phyloP scores from a whole-genome alignment of 2,329 filamentous ascomycete species.

The Cryphonectria nitschkei region DNA sequence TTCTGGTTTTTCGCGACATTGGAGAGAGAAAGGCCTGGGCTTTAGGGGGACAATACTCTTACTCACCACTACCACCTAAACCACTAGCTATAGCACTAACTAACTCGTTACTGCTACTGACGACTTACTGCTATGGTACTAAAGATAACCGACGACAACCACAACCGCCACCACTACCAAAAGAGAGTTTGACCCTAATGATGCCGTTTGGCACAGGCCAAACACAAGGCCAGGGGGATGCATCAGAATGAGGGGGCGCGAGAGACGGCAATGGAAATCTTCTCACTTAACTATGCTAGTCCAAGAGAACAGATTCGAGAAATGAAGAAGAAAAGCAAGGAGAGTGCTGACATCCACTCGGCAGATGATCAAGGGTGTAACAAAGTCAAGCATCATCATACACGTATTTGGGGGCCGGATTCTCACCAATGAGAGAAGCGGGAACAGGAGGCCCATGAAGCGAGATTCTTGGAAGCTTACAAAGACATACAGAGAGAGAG shows the following conservation, averaged over 20 bases:
- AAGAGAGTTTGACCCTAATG: background rate
- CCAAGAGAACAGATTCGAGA: too few relatives aligned
- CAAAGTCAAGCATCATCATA: background rate
- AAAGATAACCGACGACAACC: background rate
- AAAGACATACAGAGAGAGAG: background rate
- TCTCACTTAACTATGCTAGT: too few relatives aligned
- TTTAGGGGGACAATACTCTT: background rate
- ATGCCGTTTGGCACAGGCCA: background rate
- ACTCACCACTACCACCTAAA: background rate
- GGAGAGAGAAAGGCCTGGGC: background rate
- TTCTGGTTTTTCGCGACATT: too few relatives aligned
- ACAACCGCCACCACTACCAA: too few relatives aligned
- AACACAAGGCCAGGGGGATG: constrained; percentile 10
- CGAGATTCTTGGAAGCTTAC: background rate
- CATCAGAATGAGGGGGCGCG: constrained; percentile 9
- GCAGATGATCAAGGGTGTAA: constrained; percentile 18
- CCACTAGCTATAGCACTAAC: background rate
- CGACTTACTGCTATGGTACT: background rate
- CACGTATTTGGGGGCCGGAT: constrained; percentile 23
- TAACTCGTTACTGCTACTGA: background rate
- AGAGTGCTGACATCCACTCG: constrained; percentile 25
- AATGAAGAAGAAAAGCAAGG: background rate
- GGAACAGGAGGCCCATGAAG: constrained; percentile 9
- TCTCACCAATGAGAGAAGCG: constrained; percentile 9
- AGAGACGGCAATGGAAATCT: background rate